These are phyloP conservation scores for Fusarium annulatum DNA, from an alignment of 2,329 filamentous ascomycete species.

Conservation along the genomic window DNA sequence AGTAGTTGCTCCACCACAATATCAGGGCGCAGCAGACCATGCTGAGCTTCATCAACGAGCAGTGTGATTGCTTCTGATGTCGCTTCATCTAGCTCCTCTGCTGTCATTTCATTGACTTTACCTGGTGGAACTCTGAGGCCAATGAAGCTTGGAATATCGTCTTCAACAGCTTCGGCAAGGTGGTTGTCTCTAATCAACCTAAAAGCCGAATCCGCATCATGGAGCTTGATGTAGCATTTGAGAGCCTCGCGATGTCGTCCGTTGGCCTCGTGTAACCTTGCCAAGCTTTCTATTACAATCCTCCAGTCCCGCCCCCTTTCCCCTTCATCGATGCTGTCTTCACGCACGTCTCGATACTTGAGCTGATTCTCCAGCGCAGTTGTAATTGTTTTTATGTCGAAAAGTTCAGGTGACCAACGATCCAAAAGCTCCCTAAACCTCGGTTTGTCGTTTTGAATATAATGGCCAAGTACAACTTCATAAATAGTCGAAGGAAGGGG, in stretches of 20 bases:
- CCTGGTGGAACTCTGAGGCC: constrained; percentile 83
- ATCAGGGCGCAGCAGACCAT: constrained; percentile 83
- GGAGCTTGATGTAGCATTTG: constrained; percentile 87
- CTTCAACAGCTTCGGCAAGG: constrained; percentile 86
- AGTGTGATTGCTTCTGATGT: constrained; percentile 87
- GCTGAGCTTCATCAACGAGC: constrained; percentile 90
- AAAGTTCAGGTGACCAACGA: constrained; percentile 85
- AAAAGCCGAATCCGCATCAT: constrained; percentile 92
- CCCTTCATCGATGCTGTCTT: constrained; percentile 80
- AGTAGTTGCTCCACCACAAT: constrained; percentile 83
- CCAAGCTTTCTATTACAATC: constrained; percentile 87
- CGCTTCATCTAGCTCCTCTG: constrained; percentile 79
- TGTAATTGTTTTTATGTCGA: constrained; percentile 80
- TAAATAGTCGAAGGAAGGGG: constrained; percentile 85
- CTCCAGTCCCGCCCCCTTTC: constrained; percentile 84
- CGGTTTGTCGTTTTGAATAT: constrained; percentile 80
- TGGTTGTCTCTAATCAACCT: constrained; percentile 86
- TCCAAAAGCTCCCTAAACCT: constrained; percentile 84
- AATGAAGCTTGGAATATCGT: constrained; percentile 91
- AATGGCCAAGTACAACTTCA: constrained; percentile 89
- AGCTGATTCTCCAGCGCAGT: constrained; percentile 85
- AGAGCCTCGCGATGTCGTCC: constrained; percentile 86
- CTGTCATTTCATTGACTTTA: constrained; percentile 71
- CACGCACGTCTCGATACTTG: constrained; percentile 76
- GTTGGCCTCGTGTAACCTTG: constrained; percentile 84